Conservation (phyloP, 1,139 yeast species). For the Nadsonia starkeyi-henricii region DNA sequence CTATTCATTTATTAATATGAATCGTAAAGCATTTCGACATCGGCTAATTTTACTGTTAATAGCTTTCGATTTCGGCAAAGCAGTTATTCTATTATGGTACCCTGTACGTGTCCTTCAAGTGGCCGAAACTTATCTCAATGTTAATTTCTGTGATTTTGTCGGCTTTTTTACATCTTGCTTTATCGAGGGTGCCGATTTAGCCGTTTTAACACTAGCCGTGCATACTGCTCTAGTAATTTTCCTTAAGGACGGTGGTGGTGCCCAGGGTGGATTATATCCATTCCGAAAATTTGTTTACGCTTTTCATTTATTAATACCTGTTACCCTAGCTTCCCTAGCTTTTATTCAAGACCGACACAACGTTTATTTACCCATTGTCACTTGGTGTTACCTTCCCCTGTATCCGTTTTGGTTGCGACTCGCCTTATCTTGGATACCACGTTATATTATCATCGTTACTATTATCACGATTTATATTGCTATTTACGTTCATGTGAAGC, state of each 20-base stretch:
- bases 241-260: constrained; percentile 24
- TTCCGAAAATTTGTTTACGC: constrained; percentile 48
- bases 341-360: constrained; percentile 33
- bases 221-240: constrained; percentile 71
- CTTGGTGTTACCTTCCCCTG: constrained; percentile 72
- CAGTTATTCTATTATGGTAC: constrained; percentile 52
- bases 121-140: constrained; percentile 37
- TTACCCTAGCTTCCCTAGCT: constrained; percentile 59
- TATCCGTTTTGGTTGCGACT: constrained; percentile 59
- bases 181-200: constrained; percentile 80
- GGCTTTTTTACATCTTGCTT: constrained; percentile 79
- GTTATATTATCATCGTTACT: constrained; percentile 46
- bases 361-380: constrained; percentile 31
- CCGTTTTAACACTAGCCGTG: constrained; percentile 68
- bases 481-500: constrained; percentile 57
- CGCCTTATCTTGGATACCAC: constrained; percentile 67
- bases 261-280: constrained; percentile 66
- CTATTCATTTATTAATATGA: constrained; percentile 21
- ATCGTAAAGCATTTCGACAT: constrained; percentile 20
- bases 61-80: constrained; percentile 62
- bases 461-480: constrained; percentile 52
- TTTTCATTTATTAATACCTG: constrained; percentile 46
- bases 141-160: constrained; percentile 50
- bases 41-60: constrained; percentile 50
- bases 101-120: constrained; percentile 48